These are phyloP conservation scores for Fusarium acutatum DNA, from an alignment of 2,329 filamentous ascomycete species.

Conservation along the genomic window DNA sequence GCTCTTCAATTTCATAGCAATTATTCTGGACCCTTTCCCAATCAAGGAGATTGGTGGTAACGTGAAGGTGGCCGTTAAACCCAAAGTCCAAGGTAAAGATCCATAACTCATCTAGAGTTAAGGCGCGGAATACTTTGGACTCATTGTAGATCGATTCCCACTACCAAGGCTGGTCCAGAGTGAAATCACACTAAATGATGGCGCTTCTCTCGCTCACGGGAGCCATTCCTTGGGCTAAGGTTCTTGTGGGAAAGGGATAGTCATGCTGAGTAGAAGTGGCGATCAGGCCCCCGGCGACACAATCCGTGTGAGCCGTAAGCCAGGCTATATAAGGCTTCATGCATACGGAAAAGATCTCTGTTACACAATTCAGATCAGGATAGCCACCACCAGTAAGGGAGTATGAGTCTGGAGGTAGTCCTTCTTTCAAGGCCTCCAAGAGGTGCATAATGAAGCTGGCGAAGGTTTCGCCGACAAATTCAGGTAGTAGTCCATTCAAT, in stretches of 20 bases:
- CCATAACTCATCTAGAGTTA: rapidly evolving
- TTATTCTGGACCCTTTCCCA: too few species aligned
- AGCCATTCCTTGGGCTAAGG: rapidly evolving
- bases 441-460: neutral
- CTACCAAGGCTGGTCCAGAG: neutral
- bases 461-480: rapidly evolving
- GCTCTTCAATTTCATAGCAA: neutral
- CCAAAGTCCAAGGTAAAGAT: rapidly evolving
- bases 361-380: rapidly evolving
- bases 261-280: rapidly evolving
- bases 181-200: neutral
- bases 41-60: rapidly evolving
- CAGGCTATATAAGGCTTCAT: rapidly evolving
- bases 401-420: rapidly evolving
- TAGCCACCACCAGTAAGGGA: rapidly evolving
- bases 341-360: rapidly evolving
- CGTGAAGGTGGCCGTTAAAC: rapidly evolving
- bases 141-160: neutral
- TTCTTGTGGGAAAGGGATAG: neutral
- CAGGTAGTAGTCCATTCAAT: too few species aligned
- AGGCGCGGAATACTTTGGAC: rapidly evolving
- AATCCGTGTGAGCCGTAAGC: neutral
- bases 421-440: rapidly evolving
- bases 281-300: rapidly evolving
- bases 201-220: neutral